Evolutionary conservation across 345 rosid genomes (phyloP), one percentile per base, ranked within the genome.

Genomic region (Hypericum androsaemum): DNA sequence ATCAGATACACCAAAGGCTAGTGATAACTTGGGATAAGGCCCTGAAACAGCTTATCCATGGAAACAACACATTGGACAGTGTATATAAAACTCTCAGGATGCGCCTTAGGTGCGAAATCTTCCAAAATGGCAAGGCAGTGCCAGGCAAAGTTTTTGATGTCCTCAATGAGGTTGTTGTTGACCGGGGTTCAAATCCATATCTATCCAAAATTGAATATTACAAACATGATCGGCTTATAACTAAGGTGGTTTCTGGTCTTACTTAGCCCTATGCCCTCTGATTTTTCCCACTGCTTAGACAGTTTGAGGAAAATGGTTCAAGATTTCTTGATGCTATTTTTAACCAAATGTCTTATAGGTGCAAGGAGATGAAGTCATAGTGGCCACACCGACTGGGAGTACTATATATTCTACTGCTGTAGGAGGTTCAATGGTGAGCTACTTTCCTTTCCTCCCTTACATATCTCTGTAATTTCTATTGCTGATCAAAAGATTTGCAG

Each of bases 311-410:
- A 22, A 4, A 22, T 22, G 32, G 32, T 22, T 22, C 1, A 1
- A 22, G n/a, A n/a, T n/a, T n/a, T n/a, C n/a, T n/a, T n/a, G n/a
- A n/a, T n/a, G n/a, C n/a, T n/a, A n/a, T n/a, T n/a, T n/a, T n/a
- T n/a, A 22, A 22, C 32, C 32, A 22, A 22, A 22, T 22, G 22
- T 65, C 52, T 57, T 59, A 56, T 57, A 92, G 98, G 96, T 92
- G 68, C 98, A 92, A 80, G 98, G 96, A 22, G 98, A 92, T 65
- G 96, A 96, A 70, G 96, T 90, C 54, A 90, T 90, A 60, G 80
- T 90, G 74, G 98, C 96, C 46, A 90, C 96, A 55, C 98, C 98
- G 53, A 90, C 98, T 10, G 96, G 98, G 57, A 90, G 98, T 64
- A 90, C 98, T 61, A 95, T 95, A 50, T 90, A 90, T 69, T 90